phyloP scores from a whole-genome alignment of 1,284 basidiomycete species.

The Leccinum fallax region DNA sequence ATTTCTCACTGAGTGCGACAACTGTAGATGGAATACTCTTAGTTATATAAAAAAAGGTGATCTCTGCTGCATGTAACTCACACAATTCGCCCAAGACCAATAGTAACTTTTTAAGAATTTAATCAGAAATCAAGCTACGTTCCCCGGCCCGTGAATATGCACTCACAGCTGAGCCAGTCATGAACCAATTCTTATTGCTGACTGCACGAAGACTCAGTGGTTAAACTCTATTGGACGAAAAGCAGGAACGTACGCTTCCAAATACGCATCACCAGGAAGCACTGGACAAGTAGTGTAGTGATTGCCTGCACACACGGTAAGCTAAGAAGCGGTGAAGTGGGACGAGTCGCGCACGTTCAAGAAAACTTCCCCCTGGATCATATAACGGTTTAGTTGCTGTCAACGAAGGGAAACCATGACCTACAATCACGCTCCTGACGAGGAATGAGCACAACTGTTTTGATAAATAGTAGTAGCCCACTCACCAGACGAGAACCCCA shows the following conservation, averaged over 20 bases:
- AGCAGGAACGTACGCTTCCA: slow-evolving; percentile 25
- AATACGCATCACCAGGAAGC: slow-evolving; percentile 33
- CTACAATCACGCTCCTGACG: slow-evolving; percentile 50
- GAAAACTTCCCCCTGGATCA: slow-evolving; percentile 37
- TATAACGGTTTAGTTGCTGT: slow-evolving; percentile 1
- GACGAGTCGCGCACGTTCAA: slow-evolving; percentile 31
- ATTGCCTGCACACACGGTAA: slow-evolving; percentile 22
- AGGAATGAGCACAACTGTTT: slow-evolving; percentile 1
- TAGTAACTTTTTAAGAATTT: slow-evolving; percentile 11
- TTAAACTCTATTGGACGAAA: not conserved
- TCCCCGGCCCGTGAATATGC: not conserved
- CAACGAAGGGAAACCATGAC: slow-evolving; percentile 16
- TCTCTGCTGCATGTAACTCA: slow-evolving; percentile 27
- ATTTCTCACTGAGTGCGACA: slow-evolving; percentile 17
- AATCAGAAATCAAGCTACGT: not conserved
- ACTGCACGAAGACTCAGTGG: slow-evolving; percentile 17
- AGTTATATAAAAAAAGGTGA: not conserved
- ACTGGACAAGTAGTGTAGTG: slow-evolving; percentile 41
- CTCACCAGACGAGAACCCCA: slow-evolving; percentile 49
- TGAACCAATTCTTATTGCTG: slow-evolving; percentile 26
- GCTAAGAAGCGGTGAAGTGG: too few species aligned
- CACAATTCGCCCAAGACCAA: slow-evolving; percentile 56
- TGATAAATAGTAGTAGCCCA: not conserved
- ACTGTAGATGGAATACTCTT: slow-evolving; percentile 11
- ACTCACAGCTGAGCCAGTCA: slow-evolving; percentile 14